A percentile compares a stretch with the other conserved stretches of the same genome.
Evolutionary conservation across 257 asterid species (phyloP).

Genomic region (Gardenia jasminoides): DNA sequence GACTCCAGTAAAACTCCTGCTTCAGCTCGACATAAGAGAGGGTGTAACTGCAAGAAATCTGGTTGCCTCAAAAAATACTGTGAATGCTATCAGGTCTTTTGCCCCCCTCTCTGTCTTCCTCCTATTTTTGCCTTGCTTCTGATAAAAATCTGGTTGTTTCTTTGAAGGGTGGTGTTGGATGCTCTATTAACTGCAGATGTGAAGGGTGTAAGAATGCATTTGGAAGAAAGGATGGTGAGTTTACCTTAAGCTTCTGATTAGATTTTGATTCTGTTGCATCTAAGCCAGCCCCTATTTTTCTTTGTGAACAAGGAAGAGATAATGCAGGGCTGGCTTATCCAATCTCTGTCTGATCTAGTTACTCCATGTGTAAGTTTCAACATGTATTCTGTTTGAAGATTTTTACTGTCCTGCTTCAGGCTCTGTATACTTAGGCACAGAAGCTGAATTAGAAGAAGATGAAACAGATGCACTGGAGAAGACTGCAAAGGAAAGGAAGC

Average conservation of each 20-base stretch:
- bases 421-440: conserved; percentile 46
- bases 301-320: neutral
- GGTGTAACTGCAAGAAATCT: conserved; percentile 98
- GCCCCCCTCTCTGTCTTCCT: neutral
- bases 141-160: conserved; percentile 23
- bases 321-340: neutral
- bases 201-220: conserved; percentile 93
- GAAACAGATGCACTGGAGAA: conserved; percentile 48
- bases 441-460: conserved; percentile 63
- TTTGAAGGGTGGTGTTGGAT: conserved; percentile 88
- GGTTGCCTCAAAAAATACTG: conserved; percentile 96
- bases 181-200: conserved; percentile 92
- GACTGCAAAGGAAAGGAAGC: conserved; percentile 29
- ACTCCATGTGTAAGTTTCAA: neutral
- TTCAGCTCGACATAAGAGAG: conserved; percentile 97
- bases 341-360: neutral
- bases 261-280: neutral
- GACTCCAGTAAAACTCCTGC: conserved; percentile 91
- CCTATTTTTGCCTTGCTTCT: conserved; percentile 25
- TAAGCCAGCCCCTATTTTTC: neutral
- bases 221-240: conserved; percentile 88
- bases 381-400: conserved; percentile 9
- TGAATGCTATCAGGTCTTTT: conserved; percentile 93
- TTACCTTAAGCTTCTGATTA: neutral
- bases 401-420: conserved; percentile 28